Base-by-base conservation (phyloP, 306 rosid genomes). In the Oemleria cerasiformis region DNA sequence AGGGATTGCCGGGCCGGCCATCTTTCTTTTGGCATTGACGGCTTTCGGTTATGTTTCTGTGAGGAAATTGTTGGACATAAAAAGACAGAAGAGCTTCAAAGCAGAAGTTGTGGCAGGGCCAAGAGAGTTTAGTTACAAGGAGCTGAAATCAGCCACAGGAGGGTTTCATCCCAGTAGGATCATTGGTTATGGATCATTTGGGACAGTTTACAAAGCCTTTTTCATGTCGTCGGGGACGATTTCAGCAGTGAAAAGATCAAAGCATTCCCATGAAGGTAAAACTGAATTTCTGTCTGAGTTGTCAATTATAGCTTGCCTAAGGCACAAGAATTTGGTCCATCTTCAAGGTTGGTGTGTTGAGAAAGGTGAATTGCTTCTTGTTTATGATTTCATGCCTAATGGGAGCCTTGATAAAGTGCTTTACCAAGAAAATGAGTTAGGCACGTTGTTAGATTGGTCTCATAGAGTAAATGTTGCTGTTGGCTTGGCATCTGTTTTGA, bases 321-420 rank as follows among this genome's bases (percentile, higher is more conserved):
- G 98, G 73, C 95, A 92, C 76, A 92, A 88, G 83, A 92, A 90
- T 79, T 76, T 90, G 62, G 85, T 86, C 64, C 98, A 90, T 73
- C 94, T 92, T 61, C 86, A 75, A 77, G 98, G 96, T 23, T 92
- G 96, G 98, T 92, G 96, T 72, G 92, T 79, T 63, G 96, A 88
- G 75, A 90, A 89, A 36, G 84, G 76, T 16, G 95, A 92, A 15
- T 68, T 92, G 75, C 70, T 92, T 15, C 95, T 92, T 50, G 96
- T 92, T 34, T 92, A 92, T 42, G 97, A 88, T 57, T 88, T 86
- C 48, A 88, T 88, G 93, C 84, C 88, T 8, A 84, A 86, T 63
- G 90, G 88, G 13, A 85, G 86, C 65, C 86, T 86, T 5, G 88
- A 86, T 34, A 82, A 43, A 47, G 44, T 78, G 60, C 83, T 86